Conservation (phyloP, 116 monocot species). For the Papilionanthe hybrid region DNA sequence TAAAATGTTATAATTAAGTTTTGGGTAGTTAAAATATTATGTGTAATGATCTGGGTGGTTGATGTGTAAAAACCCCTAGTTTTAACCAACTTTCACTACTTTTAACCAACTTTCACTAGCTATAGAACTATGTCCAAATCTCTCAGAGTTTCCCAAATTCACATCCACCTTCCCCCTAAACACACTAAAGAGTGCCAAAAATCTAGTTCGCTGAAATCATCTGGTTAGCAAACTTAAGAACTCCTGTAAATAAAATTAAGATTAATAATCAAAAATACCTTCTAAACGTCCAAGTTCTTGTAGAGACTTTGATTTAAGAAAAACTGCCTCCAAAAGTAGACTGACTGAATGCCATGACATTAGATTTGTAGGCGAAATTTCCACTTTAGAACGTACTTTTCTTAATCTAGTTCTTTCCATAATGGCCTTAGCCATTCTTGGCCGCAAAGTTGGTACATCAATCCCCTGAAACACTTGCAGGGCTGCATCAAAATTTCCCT, state of each 20-base stretch:
- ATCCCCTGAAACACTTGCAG: slow-evolving; percentile 90
- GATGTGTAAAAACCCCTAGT: too few species aligned
- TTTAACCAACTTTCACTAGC: too few species aligned
- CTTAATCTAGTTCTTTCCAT: slow-evolving; percentile 35
- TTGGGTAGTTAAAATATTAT: too few species aligned
- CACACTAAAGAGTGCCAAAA: not conserved
- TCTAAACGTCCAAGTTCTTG: slow-evolving; percentile 45
- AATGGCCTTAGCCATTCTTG: slow-evolving; percentile 65
- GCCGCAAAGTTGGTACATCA: slow-evolving; percentile 48
- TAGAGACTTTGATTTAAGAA: slow-evolving; percentile 79
- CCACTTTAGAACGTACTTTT: slow-evolving; percentile 35
- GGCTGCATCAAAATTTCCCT: slow-evolving; percentile 80
- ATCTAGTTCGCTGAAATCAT: not conserved
- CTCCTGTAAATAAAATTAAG: too few species aligned
- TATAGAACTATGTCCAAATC: not conserved
- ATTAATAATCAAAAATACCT: slow-evolving; percentile 33
- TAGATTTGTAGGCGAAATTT: slow-evolving; percentile 21
- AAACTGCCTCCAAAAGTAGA: slow-evolving; percentile 73
- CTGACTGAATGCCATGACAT: slow-evolving; percentile 87
- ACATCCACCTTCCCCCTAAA: not conserved
- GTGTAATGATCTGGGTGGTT: too few species aligned
- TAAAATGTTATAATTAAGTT: too few species aligned
- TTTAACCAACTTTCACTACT: too few species aligned
- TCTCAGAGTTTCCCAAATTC: not conserved
- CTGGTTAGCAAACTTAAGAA: not conserved